Conservation (phyloP, 805 yeast genomes). For the Wickerhamiella shivajii region DNA sequence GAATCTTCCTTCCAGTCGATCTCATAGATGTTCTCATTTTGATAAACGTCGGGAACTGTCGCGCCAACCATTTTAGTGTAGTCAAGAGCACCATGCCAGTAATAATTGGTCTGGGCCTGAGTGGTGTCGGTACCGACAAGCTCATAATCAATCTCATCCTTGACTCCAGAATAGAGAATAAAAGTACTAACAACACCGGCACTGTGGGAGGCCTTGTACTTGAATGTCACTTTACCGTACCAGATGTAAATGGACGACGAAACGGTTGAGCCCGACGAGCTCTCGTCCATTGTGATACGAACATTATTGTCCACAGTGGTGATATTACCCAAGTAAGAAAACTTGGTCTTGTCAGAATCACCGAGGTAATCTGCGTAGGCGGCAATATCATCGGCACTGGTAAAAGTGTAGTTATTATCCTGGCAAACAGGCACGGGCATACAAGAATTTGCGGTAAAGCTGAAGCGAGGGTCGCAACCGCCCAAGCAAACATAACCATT, state of each 20-base stretch:
- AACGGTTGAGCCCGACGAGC: constrained; percentile 61
- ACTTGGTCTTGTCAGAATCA: constrained; percentile 48
- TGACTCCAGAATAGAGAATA: constrained; percentile 66
- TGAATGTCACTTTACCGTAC: constrained; percentile 71
- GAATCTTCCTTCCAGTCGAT: constrained; percentile 71
- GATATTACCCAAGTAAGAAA: constrained; percentile 46
- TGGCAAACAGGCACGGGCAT: constrained; percentile 74
- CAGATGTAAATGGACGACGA: constrained; percentile 69
- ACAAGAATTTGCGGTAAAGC: constrained; percentile 54
- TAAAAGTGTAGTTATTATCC: constrained; percentile 23
- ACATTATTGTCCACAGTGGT: constrained; percentile 39
- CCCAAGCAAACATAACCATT: constrained; percentile 67
- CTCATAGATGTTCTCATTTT: constrained; percentile 57
- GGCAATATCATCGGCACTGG: constrained; percentile 23
- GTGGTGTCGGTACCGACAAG: constrained; percentile 63
- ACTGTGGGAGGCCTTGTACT: constrained; percentile 56
- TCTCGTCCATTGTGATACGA: constrained; percentile 64
- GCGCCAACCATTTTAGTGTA: constrained; percentile 42
- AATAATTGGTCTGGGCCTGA: constrained; percentile 62
- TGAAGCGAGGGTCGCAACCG: constrained; percentile 70
- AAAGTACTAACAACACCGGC: constrained; percentile 75
- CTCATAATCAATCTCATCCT: constrained; percentile 86
- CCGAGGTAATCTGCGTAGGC: constrained; percentile 43
- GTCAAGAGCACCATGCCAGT: constrained; percentile 58
- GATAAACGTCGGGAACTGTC: constrained; percentile 37